These are phyloP conservation scores for Tuctoria greenei DNA, from an alignment of 176 grass and related monocot genomes.

Conservation along the genomic window DNA sequence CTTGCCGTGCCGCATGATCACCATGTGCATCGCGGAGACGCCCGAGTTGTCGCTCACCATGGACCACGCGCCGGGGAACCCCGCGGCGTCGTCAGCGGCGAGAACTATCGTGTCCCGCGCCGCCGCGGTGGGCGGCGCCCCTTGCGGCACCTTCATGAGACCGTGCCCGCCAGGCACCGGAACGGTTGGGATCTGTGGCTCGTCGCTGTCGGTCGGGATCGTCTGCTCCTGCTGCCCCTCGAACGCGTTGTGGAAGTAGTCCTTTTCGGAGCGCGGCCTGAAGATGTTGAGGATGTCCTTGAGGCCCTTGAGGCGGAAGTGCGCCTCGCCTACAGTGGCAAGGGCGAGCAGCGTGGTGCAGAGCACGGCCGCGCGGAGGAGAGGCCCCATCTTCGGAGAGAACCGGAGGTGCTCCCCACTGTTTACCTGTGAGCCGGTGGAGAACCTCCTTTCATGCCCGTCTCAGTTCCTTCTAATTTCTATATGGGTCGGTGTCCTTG, in stretches of 20 bases:
- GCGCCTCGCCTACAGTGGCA: not conserved
- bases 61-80: conserved; percentile 36
- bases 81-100: conserved; percentile 7
- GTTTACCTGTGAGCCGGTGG: not conserved
- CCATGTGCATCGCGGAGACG: conserved; percentile 69
- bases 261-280: conserved; percentile 22
- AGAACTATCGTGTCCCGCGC: conserved; percentile 10
- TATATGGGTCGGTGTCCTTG: conserved; percentile 20
- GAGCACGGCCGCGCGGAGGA: conserved; percentile 7
- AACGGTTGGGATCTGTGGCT: not conserved
- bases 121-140: conserved; percentile 14
- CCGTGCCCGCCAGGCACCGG: conserved; percentile 3
- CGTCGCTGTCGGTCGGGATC: conserved; percentile 8
- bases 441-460: conserved; percentile 4
- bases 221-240: not conserved
- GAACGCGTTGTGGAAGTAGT: conserved; percentile 41
- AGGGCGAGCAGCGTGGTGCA: conserved; percentile 19
- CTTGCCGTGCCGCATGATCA: conserved; percentile 45
- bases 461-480: conserved; percentile 1
- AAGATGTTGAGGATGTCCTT: conserved; percentile 42
- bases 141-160: conserved; percentile 24
- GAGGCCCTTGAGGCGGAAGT: not conserved
- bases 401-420: not conserved
- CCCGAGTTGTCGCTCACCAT: conserved; percentile 50
- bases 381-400: conserved; percentile 28